phyloP scores from a whole-genome alignment of 1,284 basidiomycete genomes.

The Microbotryomycetes sp. region DNA sequence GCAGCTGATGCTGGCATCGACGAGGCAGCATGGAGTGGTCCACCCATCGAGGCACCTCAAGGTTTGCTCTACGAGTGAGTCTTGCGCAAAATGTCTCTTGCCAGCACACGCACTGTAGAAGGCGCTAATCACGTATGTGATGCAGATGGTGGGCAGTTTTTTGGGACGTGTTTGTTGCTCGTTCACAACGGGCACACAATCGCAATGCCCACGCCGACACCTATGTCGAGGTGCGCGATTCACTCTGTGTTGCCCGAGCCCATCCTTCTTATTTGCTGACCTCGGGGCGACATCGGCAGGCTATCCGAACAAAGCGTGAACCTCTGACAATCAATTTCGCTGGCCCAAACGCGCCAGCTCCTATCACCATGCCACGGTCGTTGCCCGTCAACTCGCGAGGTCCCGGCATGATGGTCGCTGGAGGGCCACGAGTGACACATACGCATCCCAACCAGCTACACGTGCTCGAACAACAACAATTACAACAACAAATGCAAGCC shows the following conservation, averaged over 20 bases:
- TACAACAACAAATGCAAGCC: slow-evolving; percentile 22
- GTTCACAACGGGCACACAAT: slow-evolving; percentile 40
- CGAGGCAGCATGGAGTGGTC: slow-evolving; percentile 28
- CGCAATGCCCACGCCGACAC: slow-evolving; percentile 40
- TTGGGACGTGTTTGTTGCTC: slow-evolving; percentile 45
- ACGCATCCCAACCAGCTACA: slow-evolving; percentile 22
- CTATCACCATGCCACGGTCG: slow-evolving; percentile 29
- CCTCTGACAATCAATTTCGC: slow-evolving; percentile 25
- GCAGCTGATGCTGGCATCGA: slow-evolving; percentile 32
- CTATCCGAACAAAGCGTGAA: slow-evolving; percentile 28
- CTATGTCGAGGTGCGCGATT: slow-evolving; percentile 44
- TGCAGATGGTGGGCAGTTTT: slow-evolving; percentile 46
- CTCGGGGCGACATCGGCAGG: slow-evolving; percentile 12
- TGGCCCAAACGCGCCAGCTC: slow-evolving; percentile 3
- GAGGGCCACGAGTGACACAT: slow-evolving; percentile 10
- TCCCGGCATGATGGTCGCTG: background rate
- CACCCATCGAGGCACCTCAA: slow-evolving; percentile 43
- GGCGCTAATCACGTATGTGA: background rate
- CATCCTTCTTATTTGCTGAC: background rate
- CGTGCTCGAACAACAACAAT: slow-evolving; percentile 31
- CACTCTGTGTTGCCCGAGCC: slow-evolving; percentile 18
- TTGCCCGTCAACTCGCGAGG: slow-evolving; percentile 22
- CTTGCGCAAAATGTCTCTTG: background rate
- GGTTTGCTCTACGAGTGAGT: slow-evolving; percentile 45
- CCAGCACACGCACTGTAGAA: background rate